Percentiles rank a stretch among this genome's conserved stretches.
Evolutionary conservation across 1,139 yeast species (phyloP).

Genomic region (Kodamaea plutei): DNA sequence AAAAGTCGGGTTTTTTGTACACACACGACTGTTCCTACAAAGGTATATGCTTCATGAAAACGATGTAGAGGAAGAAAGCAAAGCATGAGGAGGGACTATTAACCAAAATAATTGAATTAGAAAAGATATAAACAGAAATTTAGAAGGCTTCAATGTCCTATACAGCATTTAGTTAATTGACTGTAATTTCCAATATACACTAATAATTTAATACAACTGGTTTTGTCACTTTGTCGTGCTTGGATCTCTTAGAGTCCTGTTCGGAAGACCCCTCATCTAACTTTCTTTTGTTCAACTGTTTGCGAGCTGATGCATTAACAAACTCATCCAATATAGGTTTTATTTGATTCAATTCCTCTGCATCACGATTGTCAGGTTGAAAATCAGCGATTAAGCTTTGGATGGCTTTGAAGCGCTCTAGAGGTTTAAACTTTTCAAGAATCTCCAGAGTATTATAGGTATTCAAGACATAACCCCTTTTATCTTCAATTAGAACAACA

Average conservation of each 20-base stretch:
- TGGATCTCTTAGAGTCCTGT: conserved; percentile 7
- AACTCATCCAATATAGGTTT: conserved; percentile 6
- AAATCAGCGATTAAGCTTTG: conserved; percentile 4
- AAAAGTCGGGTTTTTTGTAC: conserved; percentile 3
- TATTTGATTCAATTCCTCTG: conserved; percentile 4
- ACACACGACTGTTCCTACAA: conserved; percentile 5
- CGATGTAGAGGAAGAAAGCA: no score
- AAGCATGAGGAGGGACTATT: no score
- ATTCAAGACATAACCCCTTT: conserved; percentile 8
- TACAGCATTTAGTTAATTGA: conserved; percentile 1
- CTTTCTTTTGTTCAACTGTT: conserved; percentile 8
- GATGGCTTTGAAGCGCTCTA: conserved; percentile 7
- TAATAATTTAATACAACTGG: conserved; percentile 11
- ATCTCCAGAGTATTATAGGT: no score
- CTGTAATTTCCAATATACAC: neutral
- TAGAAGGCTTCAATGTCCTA: no score
- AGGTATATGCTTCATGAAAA: no score
- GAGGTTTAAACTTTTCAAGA: conserved; percentile 2
- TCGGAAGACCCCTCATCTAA: conserved; percentile 6
- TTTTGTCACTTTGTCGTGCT: conserved; percentile 7
- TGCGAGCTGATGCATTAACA: conserved; percentile 6
- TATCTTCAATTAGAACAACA: conserved; percentile 2
- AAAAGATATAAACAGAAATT: no score
- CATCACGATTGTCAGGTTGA: conserved; percentile 3
- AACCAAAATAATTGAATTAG: no score